A percentile compares a stretch with the other conserved stretches of the same genome.
phyloP scores from a whole-genome alignment of 495 filamentous ascomycete species.

The Endocarpon pusillum region DNA sequence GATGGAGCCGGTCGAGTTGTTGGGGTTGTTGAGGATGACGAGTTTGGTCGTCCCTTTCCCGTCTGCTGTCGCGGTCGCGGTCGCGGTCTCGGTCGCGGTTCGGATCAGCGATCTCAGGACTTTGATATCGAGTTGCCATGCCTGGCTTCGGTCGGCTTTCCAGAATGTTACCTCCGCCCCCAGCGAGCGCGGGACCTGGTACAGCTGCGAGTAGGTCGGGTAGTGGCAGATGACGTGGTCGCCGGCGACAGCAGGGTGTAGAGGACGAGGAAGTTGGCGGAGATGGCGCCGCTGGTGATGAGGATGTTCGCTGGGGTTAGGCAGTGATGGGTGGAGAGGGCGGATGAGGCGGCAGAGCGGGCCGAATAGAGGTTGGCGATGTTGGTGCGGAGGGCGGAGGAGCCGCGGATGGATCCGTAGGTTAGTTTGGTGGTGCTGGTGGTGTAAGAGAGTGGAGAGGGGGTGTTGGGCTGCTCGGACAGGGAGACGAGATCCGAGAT shows the following conservation, averaged over 20 bases:
- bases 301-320: constrained; percentile 50
- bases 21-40: constrained; percentile 52
- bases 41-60: not conserved
- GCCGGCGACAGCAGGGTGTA: constrained; percentile 58
- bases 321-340: constrained; percentile 26
- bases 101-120: constrained; percentile 52
- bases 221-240: constrained; percentile 85
- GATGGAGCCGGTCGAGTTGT: constrained; percentile 72
- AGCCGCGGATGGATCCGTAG: constrained; percentile 59
- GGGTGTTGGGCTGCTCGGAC: constrained; percentile 34
- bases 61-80: too few relatives aligned
- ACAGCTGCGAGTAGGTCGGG: constrained; percentile 83
- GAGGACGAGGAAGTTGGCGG: constrained; percentile 63
- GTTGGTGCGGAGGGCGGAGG: constrained; percentile 40
- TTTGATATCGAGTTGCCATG: constrained; percentile 48
- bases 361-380: constrained; percentile 50
- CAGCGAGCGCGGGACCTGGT: constrained; percentile 54
- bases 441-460: constrained; percentile 23
- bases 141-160: constrained; percentile 47
- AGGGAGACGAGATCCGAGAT: constrained; percentile 48
- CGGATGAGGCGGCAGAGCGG: constrained; percentile 10
- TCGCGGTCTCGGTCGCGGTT: constrained; percentile 64
- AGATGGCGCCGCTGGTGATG: constrained; percentile 67
- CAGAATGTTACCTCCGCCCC: constrained; percentile 72
- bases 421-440: constrained; percentile 36